Evolutionary conservation across 805 yeast species (phyloP), one percentile per base, ranked within the genome.

Genomic region (Saccharomycopsis lassenensis): DNA sequence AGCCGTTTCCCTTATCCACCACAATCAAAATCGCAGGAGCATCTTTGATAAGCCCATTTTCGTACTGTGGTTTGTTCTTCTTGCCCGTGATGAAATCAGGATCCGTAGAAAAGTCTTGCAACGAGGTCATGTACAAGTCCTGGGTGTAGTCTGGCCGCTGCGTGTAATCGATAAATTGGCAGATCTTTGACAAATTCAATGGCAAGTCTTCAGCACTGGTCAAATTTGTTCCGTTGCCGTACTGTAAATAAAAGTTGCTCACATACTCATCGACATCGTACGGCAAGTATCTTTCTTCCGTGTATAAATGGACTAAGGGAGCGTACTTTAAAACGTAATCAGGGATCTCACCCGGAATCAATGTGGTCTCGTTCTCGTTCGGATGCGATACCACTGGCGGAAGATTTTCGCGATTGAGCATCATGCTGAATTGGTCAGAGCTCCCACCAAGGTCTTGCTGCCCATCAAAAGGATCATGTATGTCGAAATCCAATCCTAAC

Each of bases 1-100:
- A 77, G 3, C 94, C 95, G 47, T 85, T 80, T 2, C 95, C 95
- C 53, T 86, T 87, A 51, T 89, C 96, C 1, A 83, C 87, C 1
- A 84, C 87, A 17, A 89, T 67, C 21, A 87, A 56, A 0, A 78
- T 67, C 0, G 93, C 87, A 0, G 95, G 94, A 0, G 93, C 95
- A 45, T 76, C 59, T 36, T 63, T 61, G 18, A 84, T 76, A 37
- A 67, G 68, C 0, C 95, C 96, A 20, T 75, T 73, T 36, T 74
- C 67, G 28, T 78, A 58, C 34, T 72, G 74, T 2, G 96, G 96
- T 36, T 65, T 62, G 48, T 79, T 79, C 16, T 61, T 52, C 18
- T 48, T 48, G 0, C 95, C 95, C 0, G 94, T 78, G 36, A 89
- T 65, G 94, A 94, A 89, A 15, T 74, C 78, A 0, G 95, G 95